A percentile compares a stretch with the other conserved stretches of the same genome.
These are phyloP conservation scores for Sapria himalayana DNA, from an alignment of 345 rosid genomes.

Conservation along the genomic window DNA sequence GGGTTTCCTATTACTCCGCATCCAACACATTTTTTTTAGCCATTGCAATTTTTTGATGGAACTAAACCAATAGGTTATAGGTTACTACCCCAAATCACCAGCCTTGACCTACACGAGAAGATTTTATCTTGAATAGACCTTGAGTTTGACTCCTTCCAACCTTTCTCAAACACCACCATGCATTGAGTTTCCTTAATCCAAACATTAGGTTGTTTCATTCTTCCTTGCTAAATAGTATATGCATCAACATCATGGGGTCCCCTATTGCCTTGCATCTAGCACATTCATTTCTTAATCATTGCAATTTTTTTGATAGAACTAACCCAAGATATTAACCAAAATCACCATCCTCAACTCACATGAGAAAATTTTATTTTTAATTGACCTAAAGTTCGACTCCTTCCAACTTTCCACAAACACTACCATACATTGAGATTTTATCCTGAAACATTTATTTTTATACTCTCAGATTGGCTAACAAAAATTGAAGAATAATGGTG, in stretches of 20 bases:
- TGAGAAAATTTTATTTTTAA: neutral
- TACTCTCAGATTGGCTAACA: neutral
- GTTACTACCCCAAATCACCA: too few species aligned
- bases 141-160: too few species aligned
- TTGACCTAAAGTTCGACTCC: neutral
- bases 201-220: too few species aligned
- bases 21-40: too few species aligned
- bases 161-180: too few species aligned
- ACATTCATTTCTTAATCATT: neutral
- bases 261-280: neutral
- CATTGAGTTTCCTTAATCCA: too few species aligned
- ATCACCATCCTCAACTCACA: neutral
- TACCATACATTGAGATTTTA: neutral
- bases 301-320: neutral
- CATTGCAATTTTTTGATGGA: too few species aligned
- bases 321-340: neutral
- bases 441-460: neutral
- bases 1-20: too few species aligned
- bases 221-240: neutral
- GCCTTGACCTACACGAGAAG: too few species aligned
- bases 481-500: neutral
- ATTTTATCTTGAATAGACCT: too few species aligned
- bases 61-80: too few species aligned
- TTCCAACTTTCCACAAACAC: neutral
- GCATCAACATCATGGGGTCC: neutral